Conservation (phyloP, 805 yeast species). For the Komagataella kurtzmanii region DNA sequence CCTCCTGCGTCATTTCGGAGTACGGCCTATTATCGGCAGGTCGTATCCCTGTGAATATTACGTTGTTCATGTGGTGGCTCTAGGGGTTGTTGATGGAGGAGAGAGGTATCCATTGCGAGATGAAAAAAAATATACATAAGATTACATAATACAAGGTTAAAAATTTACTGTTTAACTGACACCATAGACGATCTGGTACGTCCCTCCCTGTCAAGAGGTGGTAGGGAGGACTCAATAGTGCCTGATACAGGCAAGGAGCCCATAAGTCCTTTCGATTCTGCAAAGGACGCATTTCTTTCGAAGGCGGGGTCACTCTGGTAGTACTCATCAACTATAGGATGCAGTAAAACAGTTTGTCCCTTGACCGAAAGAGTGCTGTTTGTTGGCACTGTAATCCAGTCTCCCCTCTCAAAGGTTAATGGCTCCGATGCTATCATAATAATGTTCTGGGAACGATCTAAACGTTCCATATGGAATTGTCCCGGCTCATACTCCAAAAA, state of each 20-base stretch:
- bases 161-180: not conserved
- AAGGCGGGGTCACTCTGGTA: constrained; percentile 59
- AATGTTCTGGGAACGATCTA: constrained; percentile 85
- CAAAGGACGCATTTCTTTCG: constrained; percentile 66
- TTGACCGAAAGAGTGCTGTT: constrained; percentile 75
- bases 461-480: constrained; percentile 85
- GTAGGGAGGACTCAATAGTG: constrained; percentile 38
- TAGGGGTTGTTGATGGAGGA: not conserved
- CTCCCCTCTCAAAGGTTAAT: constrained; percentile 88
- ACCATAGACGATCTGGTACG: constrained; percentile 11
- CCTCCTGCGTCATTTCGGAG: constrained; percentile 75
- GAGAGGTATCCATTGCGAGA: not conserved
- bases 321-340: constrained; percentile 85
- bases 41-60: not conserved
- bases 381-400: constrained; percentile 95
- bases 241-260: constrained; percentile 74
- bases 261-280: constrained; percentile 85
- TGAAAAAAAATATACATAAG: not conserved
- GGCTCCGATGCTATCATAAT: constrained; percentile 96
- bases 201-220: constrained; percentile 74
- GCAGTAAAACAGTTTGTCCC: constrained; percentile 76
- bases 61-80: not conserved
- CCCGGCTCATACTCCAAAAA: constrained; percentile 88
- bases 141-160: not conserved
- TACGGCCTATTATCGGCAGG: constrained; percentile 25